Evolutionary conservation across 2,329 filamentous ascomycete genomes (phyloP), one percentile per base, ranked within the genome.

Genomic region (Grosmannia serpens): DNA sequence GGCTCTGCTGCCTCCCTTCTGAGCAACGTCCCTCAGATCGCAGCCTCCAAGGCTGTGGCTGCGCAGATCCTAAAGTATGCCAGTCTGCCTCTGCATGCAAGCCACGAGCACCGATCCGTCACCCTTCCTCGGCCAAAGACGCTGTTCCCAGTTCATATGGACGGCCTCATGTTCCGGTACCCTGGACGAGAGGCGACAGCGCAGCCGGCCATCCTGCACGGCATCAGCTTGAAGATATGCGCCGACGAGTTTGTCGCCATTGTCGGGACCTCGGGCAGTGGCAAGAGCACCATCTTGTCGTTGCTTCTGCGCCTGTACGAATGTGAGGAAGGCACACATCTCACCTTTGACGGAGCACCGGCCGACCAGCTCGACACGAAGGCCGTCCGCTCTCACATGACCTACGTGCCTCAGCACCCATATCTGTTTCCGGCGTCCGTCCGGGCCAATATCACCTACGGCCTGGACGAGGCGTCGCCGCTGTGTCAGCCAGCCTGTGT

Each of bases 181-280:
- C 86, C 88, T 0, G 75, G 77, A 41, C 17, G 17, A 17, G 38
- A 41, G 38, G 38, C 3, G 17, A 41, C 5, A 20, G 13, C 38
- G 47, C 47, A 17, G 47, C 55, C 59, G 13, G 38, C 74, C 1
- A 81, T 89, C 0, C 74, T 96, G 2, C 75, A 76, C 11, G 74
- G 81, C 26, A 69, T 95, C n/a, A 83, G 77, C n/a, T 73, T 96
- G 9, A 74, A 71, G 0, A 81, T 96, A 56, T 68, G 75, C 1
- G 70, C 79, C 0, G 84, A 85, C 26, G 83, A 80, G 4, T 88
- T 83, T 63, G 85, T 85, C 0, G 90, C 89, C 2, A 83, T 97
- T 24, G 90, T 95, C 2, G 91, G 92, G 1, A 74, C 81, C 1
- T 96, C 91, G 0, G 92, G 94, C 0, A 89, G 87, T n/a, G 92